These are phyloP conservation scores for Neurospora cerealis DNA, from an alignment of 495 filamentous ascomycete species.

Conservation along the genomic window DNA sequence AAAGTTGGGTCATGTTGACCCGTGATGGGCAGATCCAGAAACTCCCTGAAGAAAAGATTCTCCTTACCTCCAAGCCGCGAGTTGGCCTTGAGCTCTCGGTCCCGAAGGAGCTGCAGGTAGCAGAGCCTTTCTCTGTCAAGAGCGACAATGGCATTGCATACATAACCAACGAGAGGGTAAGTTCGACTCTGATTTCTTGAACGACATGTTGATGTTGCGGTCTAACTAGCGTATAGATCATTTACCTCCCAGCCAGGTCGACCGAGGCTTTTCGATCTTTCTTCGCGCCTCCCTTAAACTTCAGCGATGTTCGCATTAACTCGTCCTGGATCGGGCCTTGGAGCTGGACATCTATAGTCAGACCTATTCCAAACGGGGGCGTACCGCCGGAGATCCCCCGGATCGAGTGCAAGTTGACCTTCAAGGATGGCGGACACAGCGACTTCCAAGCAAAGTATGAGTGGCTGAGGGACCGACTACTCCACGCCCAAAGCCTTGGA, in stretches of 20 bases:
- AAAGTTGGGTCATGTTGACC: constrained; percentile 45
- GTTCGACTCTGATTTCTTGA: constrained; percentile 8
- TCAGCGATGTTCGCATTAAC: constrained; percentile 80
- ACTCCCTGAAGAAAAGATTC: constrained; percentile 37
- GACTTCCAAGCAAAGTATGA: constrained; percentile 83
- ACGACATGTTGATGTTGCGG: neutral
- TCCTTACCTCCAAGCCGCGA: constrained; percentile 33
- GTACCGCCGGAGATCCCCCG: constrained; percentile 64
- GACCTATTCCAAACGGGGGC: constrained; percentile 75
- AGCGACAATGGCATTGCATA: constrained; percentile 47
- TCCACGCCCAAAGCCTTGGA: constrained; percentile 66
- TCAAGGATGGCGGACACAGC: constrained; percentile 90
- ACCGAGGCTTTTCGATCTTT: constrained; percentile 73
- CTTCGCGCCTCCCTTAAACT: constrained; percentile 72
- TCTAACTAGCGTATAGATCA: constrained; percentile 46
- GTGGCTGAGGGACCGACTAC: constrained; percentile 69
- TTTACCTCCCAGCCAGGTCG: constrained; percentile 71
- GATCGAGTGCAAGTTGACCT: constrained; percentile 73
- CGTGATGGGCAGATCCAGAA: constrained; percentile 40
- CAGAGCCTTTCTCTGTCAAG: constrained; percentile 36
- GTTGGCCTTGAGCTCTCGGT: constrained; percentile 35
- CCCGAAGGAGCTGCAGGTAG: constrained; percentile 30
- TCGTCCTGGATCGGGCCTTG: constrained; percentile 96
- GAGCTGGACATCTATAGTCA: constrained; percentile 71
- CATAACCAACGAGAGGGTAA: constrained; percentile 85